Evolutionary conservation across 169 alveolate genomes (phyloP).

Genomic region (Cryptosporidium canis): DNA sequence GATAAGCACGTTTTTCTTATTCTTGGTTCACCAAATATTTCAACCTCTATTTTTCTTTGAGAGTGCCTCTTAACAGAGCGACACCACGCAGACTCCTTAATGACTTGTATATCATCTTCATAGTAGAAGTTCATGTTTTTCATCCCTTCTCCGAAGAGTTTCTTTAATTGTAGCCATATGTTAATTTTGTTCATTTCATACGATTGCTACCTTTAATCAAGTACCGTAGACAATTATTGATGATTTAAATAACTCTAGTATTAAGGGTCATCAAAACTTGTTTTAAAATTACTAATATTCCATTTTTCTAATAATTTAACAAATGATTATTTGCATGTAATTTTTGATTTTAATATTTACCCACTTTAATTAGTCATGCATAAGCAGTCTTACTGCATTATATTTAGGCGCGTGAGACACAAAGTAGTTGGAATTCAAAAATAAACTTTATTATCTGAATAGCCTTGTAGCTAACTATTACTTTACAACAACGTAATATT

Average conservation of each 20-base stretch:
- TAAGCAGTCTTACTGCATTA: neutral
- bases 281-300: neutral
- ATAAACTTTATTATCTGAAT: no score
- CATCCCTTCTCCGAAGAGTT: neutral
- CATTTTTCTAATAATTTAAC: neutral
- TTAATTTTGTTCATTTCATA: neutral
- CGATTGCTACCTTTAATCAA: neutral
- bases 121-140: neutral
- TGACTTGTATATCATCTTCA: neutral
- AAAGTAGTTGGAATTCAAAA: no score
- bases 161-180: neutral
- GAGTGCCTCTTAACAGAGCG: neutral
- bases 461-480: no score
- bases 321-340: neutral
- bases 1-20: slow-evolving; percentile 19
- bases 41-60: slow-evolving; percentile 5
- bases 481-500: no score
- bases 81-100: neutral
- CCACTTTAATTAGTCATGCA: slow-evolving; percentile 15
- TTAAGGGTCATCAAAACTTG: neutral
- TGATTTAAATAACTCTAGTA: neutral
- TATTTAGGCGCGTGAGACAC: slow-evolving; percentile 21
- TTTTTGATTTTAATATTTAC: neutral
- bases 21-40: slow-evolving; percentile 52
- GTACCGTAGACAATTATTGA: no score